Conservation (phyloP, 805 yeast genomes). For the Pichia deserticola region DNA sequence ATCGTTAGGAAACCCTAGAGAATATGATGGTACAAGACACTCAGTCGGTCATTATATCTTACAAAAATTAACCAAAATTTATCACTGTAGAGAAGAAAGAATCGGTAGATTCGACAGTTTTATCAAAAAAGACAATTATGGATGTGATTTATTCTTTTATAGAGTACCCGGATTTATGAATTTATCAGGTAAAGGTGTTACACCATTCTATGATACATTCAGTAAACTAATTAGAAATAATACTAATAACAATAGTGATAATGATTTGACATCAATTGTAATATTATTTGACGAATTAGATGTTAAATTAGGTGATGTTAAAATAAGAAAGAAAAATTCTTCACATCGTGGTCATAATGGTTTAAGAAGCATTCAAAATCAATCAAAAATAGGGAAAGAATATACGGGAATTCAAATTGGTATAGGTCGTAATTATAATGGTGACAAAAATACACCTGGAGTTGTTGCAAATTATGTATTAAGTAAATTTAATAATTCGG, state of each 20-base stretch:
- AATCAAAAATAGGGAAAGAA: conserved; percentile 33
- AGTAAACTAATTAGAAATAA: conserved; percentile 8
- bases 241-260: conserved; percentile 7
- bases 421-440: conserved; percentile 55
- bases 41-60: conserved; percentile 65
- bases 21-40: conserved; percentile 59
- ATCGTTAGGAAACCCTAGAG: conserved; percentile 71
- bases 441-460: conserved; percentile 25
- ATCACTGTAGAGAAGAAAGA: background rate
- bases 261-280: conserved; percentile 36
- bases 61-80: conserved; percentile 19
- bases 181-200: conserved; percentile 42
- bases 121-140: background rate
- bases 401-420: conserved; percentile 72
- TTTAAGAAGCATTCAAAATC: conserved; percentile 45
- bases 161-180: conserved; percentile 48
- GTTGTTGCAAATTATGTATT: conserved; percentile 60
- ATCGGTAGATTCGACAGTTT: background rate
- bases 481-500: conserved; percentile 39
- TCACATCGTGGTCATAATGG: conserved; percentile 85
- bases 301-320: conserved; percentile 55
- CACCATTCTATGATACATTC: conserved; percentile 36
- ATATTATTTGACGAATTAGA: conserved; percentile 78
- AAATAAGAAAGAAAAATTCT: conserved; percentile 50
- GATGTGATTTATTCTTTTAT: conserved; percentile 8